Base-by-base conservation (phyloP, 108 stramenopile genomes). In the Chaetoceros muelleri region DNA sequence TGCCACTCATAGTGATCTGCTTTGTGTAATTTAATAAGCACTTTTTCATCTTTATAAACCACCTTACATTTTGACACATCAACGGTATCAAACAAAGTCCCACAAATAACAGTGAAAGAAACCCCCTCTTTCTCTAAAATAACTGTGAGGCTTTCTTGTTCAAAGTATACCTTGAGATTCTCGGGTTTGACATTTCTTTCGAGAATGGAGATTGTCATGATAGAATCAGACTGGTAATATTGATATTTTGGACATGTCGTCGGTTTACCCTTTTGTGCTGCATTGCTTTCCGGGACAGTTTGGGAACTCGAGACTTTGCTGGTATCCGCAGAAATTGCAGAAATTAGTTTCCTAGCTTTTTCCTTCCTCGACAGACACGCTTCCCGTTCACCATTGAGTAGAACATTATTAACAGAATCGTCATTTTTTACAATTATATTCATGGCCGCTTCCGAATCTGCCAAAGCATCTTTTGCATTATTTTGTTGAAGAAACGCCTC, bases 181-280 rank as follows among this genome's bases (percentile, higher is more conserved):
- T 75, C 70, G n/a, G 53, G 29, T 24, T 46, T 31, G 0, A 95
- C 71, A 53, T 74, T 70, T 5, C 85, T 71, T 62, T 87, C 92
- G n/a, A 87, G 67, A 48, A 96, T 79, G 20, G 77, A 66, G 47
- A 96, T 85, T 47, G 84, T 95, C 72, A 96, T 72, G 62, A 77
- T 64, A 16, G 73, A 64, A 25, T 82, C 76, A 24, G 75, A 76
- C 62, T 96, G 96, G 58, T 92, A 96, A 67, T 91, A 96, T 57
- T 93, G 95, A 64, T 95, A 95, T 60, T 88, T 90, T 13, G 91
- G 88, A 62, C 75, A 74, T 51, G 55, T 54, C 0, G 79, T 66
- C 26, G 34, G 59, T 53, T 56, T 53, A 20, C 21, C 18, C 8
- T 30, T 44, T 23, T 21, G 7, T 52, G 20, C 2, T 49, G n/a